Base-by-base conservation (phyloP, 352 stramenopile genomes). In the Thalassiosira ordinaria region DNA sequence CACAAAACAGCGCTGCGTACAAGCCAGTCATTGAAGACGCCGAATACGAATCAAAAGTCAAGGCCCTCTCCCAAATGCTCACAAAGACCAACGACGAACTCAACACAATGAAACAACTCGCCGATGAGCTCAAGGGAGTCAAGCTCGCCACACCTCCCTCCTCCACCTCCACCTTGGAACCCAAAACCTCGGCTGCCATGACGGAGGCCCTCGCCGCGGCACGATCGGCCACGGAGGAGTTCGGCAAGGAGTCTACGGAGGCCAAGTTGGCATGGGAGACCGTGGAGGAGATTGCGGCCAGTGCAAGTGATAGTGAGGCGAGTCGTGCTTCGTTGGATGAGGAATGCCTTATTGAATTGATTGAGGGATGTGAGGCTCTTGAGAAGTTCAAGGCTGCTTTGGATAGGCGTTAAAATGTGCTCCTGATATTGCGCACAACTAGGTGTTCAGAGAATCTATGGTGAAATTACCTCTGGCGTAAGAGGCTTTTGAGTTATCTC, bases 311-410 rank as follows among this genome's bases (percentile, higher is more conserved):
- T 26, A 24, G 74, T 53, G 79, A 77, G 56, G 74, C 68, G 1
- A 72, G 53, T 11, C 70, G 39, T n/a, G 74, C 68, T 24, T 33
- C 89, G 0, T 69, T 85, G 29, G 78, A 80, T 49, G 83, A 93
- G 31, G 89, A 94, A 82, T 94, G 89, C 52, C 72, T 92, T 33
- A 81, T 92, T 24, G 89, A 94, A 49, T 59, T 85, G 20, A 83
- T 89, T 62, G 87, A 92, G 53, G 89, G 87, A 27, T 94, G 89
- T 62, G 79, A 86, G 59, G 89, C 87, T 5, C 68, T 94, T 64
- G 87, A 94, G 74, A 89, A 94, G 71, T 78, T 94, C 74, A 85
- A 85, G 27, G 11, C 46, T 63, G 76, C 70, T 44, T 66, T 84
- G 47, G 76, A 79, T 37, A 22, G 20, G 7, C 71, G 71, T 68